Conservation (phyloP, 352 stramenopile species). For the Pythium myriotylum region DNA sequence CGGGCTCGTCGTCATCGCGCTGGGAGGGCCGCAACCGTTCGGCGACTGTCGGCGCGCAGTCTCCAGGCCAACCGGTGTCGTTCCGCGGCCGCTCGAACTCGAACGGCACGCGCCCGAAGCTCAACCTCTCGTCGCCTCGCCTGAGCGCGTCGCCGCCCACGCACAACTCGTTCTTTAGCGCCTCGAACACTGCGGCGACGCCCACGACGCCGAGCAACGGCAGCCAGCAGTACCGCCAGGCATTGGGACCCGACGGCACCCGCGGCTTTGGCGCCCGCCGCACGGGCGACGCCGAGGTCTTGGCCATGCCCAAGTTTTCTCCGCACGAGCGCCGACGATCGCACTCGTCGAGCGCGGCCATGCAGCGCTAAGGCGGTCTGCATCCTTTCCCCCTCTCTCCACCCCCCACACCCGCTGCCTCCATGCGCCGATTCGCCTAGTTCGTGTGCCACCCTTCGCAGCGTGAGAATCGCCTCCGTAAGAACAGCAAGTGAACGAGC, state of each 20-base stretch:
- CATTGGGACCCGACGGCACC: slow-evolving; percentile 76
- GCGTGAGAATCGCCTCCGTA: neutral
- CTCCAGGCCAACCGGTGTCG: slow-evolving; percentile 15
- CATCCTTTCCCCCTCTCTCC: neutral
- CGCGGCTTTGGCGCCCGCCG: slow-evolving; percentile 79
- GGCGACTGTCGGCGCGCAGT: slow-evolving; percentile 26
- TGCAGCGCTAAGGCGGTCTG: slow-evolving; percentile 22
- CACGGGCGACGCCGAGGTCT: slow-evolving; percentile 63
- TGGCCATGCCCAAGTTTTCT: slow-evolving; percentile 58
- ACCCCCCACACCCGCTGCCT: neutral
- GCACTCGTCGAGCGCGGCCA: slow-evolving; percentile 55
- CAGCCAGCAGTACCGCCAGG: slow-evolving; percentile 76
- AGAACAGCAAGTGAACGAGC: slow-evolving; percentile 5
- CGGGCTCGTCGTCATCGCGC: slow-evolving; percentile 21
- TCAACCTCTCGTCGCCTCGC: slow-evolving; percentile 28
- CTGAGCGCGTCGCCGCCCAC: slow-evolving; percentile 26
- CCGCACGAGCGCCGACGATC: slow-evolving; percentile 71
- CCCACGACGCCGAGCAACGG: slow-evolving; percentile 31
- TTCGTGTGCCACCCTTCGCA: neutral
- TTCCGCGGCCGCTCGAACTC: slow-evolving; percentile 31
- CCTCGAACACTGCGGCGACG: slow-evolving; percentile 10
- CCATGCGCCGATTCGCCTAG: slow-evolving; percentile 1
- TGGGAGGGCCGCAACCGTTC: slow-evolving; percentile 36
- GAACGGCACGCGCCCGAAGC: slow-evolving; percentile 27
- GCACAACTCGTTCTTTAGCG: slow-evolving; percentile 25